Conservation (phyloP, 768 basidiomycete species). For the Boletus subparvulus region DNA sequence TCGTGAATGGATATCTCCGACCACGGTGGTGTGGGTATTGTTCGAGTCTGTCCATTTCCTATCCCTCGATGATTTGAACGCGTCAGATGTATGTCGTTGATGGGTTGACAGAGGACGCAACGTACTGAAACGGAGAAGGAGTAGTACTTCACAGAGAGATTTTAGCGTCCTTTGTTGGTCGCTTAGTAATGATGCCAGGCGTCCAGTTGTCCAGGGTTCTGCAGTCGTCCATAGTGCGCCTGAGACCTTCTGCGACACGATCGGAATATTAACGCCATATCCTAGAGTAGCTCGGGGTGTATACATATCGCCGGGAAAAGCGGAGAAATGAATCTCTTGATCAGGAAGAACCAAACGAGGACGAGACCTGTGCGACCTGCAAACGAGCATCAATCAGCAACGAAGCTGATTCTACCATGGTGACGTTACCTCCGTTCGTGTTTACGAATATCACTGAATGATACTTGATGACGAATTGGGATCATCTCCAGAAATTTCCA, state of each 20-base stretch:
- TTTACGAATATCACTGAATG: slow-evolving; percentile 9
- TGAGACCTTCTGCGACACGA: neutral
- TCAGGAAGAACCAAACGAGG: slow-evolving; percentile 6
- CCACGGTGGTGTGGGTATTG: neutral
- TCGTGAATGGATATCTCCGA: neutral
- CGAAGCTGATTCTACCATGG: neutral
- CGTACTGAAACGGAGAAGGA: slow-evolving; percentile 6
- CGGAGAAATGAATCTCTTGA: slow-evolving; percentile 4
- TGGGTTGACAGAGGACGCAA: neutral
- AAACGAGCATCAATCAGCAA: neutral
- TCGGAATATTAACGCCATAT: neutral
- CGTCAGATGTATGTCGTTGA: neutral
- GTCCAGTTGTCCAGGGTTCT: neutral
- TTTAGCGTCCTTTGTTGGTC: neutral
- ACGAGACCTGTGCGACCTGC: neutral
- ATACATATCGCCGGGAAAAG: neutral
- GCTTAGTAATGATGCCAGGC: neutral
- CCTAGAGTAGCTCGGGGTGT: slow-evolving; percentile 1
- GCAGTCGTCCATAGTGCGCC: neutral
- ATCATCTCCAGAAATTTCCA: neutral
- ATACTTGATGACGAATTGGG: slow-evolving; percentile 5
- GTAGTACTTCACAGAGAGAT: slow-evolving; percentile 4
- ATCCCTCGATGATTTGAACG: neutral
- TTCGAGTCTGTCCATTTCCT: neutral
- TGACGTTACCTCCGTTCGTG: neutral